phyloP scores from a whole-genome alignment of 2,329 filamentous ascomycete genomes.

The Neobulgaria alba region DNA sequence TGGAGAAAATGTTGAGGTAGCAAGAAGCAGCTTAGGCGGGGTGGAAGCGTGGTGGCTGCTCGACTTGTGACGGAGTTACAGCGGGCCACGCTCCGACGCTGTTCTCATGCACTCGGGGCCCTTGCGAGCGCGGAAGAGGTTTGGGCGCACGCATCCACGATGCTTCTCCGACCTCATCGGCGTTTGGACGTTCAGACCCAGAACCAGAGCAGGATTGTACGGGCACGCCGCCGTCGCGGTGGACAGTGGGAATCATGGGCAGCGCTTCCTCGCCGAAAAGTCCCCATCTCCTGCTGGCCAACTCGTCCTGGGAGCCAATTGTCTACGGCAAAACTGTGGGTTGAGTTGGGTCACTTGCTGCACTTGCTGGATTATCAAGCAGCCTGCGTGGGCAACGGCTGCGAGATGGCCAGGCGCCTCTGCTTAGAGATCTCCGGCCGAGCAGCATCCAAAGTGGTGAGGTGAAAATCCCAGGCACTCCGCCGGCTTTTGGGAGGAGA shows the following conservation, averaged over 20 bases:
- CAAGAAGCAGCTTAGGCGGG: constrained; percentile 6
- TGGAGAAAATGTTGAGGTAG: constrained; percentile 13
- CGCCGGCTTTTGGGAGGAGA: too few relatives aligned
- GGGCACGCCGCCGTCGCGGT: too few relatives aligned
- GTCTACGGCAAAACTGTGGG: constrained; percentile 12
- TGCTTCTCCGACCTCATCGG: too few relatives aligned
- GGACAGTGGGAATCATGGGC: too few relatives aligned
- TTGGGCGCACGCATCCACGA: too few relatives aligned
- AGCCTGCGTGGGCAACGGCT: constrained; percentile 7
- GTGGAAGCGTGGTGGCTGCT: constrained; percentile 7
- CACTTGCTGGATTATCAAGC: constrained; percentile 13
- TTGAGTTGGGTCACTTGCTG: constrained; percentile 1
- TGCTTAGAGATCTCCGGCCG: too few relatives aligned
- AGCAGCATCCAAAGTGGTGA: too few relatives aligned
- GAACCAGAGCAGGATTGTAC: too few relatives aligned
- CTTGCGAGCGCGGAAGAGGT: not conserved
- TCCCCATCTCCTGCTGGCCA: not conserved
- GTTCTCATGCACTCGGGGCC: constrained; percentile 2
- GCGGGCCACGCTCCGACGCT: constrained; percentile 2
- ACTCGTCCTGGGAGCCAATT: constrained; percentile 8
- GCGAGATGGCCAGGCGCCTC: not conserved
- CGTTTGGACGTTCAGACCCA: too few relatives aligned
- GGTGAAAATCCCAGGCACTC: too few relatives aligned
- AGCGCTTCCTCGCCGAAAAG: too few relatives aligned
- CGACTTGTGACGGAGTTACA: constrained; percentile 10